Conservation (phyloP, 2,329 filamentous ascomycete genomes). For the Bipolaris zeicola region DNA sequence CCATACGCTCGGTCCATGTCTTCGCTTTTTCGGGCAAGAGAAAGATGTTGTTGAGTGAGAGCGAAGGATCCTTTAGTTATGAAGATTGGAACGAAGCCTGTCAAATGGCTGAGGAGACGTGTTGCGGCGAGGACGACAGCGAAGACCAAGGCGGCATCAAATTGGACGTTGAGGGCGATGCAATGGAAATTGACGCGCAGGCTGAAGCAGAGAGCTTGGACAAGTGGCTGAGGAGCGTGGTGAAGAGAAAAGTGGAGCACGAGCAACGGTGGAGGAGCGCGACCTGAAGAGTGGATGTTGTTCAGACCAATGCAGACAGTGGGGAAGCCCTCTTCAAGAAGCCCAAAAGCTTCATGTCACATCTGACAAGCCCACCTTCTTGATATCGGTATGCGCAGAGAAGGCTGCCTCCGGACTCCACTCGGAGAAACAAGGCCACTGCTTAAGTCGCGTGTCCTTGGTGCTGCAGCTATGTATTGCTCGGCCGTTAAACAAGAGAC, state of each 20-base stretch:
- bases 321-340: no score
- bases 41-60: conserved; percentile 78
- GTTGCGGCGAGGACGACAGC: conserved; percentile 58
- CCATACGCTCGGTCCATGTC: conserved; percentile 83
- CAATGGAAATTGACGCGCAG: conserved; percentile 48
- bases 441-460: neutral
- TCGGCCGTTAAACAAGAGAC: neutral
- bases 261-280: conserved; percentile 51
- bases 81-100: conserved; percentile 76
- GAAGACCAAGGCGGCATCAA: conserved; percentile 46
- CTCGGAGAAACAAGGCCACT: neutral
- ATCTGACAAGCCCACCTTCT: neutral
- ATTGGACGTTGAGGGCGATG: conserved; percentile 37
- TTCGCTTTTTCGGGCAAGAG: conserved; percentile 72
- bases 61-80: conserved; percentile 77
- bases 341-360: no score
- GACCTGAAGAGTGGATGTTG: conserved; percentile 30
- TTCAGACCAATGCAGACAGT: neutral
- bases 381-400: neutral
- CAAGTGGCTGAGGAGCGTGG: conserved; percentile 49
- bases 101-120: conserved; percentile 68
- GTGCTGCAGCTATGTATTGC: neutral
- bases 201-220: conserved; percentile 38
- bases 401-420: no score
- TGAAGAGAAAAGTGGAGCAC: conserved; percentile 47